Evolutionary conservation across 2,329 filamentous ascomycete species (phyloP), one percentile per base, ranked within the genome.

Genomic region (Lojkania enalia): DNA sequence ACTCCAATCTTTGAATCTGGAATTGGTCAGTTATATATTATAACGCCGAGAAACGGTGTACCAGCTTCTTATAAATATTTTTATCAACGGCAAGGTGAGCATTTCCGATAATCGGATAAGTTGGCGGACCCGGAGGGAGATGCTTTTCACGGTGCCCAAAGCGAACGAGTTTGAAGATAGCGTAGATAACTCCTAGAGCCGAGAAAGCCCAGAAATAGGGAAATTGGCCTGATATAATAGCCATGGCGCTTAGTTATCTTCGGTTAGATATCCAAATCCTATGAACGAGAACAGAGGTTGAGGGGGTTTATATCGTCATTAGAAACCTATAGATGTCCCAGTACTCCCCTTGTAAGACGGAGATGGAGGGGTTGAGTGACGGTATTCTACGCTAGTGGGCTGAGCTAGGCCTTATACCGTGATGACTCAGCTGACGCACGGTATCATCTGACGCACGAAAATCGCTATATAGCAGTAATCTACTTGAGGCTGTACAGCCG

Each of bases 91-190:
- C 40, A 30, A 55, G 53, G 27, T 63, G 58, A 1, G 55, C 54
- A 48, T 63, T 63, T 20, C 60, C 60, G 11, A 63, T 6, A 20
- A 63, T 60, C 1, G 60, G 57, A 32, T 45, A 45, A 2, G 58
- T 63, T 14, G 55, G 57, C n/a, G 60, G 60, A 20, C 60, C 60
- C 1, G 57, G 58, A 23, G 60, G 60, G 3, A 63, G 52, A 44
- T 57, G 39, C 39, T 57, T 58, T 27, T 61, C 60, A 7, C 60
- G 55, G 6, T 20, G 31, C 1, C 57, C 58, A 43, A 61, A 58
- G 37, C 52, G 55, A 12, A 43, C 13, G 18, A 63, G 43, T 44
- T 49, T 58, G 43, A 48, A 48, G 41, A 56, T 12, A 18, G 42
- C 18, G 30, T 53, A 54, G 12, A 48, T n/a, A 11, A 32, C 33